These are phyloP conservation scores for Aphanoascus verrucosus DNA, from an alignment of 2,329 filamentous ascomycete species.

Conservation along the genomic window DNA sequence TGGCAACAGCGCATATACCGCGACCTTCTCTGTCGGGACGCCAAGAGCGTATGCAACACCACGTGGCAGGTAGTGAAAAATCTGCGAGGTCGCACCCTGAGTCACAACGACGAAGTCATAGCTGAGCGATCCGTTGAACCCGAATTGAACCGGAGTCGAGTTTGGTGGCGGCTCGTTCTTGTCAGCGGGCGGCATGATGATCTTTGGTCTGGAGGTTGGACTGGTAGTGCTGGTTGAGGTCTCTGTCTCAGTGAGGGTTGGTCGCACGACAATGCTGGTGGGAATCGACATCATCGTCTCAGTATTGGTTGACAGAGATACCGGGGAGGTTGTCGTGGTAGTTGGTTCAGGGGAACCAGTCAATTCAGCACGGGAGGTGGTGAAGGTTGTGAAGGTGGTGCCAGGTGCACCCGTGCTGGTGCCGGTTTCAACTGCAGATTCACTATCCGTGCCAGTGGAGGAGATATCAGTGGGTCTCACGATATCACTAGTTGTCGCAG, in stretches of 20 bases:
- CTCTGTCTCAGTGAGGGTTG: conserved; percentile 22
- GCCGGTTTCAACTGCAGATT: not conserved
- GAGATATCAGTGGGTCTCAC: not conserved
- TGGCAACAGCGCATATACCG: conserved; percentile 62
- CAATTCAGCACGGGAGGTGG: not conserved
- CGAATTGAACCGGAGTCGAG: conserved; percentile 66
- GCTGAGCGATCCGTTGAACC: conserved; percentile 69
- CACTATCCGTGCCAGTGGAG: not conserved
- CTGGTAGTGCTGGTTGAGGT: conserved; percentile 27
- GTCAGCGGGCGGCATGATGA: conserved; percentile 60
- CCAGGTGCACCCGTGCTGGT: not conserved
- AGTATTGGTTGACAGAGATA: conserved; percentile 13
- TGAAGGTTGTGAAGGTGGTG: not conserved
- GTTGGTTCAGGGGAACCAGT: conserved; percentile 10
- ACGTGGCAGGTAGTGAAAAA: conserved; percentile 66
- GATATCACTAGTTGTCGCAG: not conserved
- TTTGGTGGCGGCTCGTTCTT: conserved; percentile 50
- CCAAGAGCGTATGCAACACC: conserved; percentile 53
- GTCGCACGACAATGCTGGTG: conserved; percentile 18
- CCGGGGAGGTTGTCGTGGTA: not conserved
- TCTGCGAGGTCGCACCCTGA: conserved; percentile 64
- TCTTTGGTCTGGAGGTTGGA: conserved; percentile 55
- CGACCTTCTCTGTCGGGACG: conserved; percentile 40
- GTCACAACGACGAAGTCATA: conserved; percentile 70
- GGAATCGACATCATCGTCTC: conserved; percentile 15